phyloP scores from a whole-genome alignment of 768 basidiomycete species.

The Naematelia encephala region DNA sequence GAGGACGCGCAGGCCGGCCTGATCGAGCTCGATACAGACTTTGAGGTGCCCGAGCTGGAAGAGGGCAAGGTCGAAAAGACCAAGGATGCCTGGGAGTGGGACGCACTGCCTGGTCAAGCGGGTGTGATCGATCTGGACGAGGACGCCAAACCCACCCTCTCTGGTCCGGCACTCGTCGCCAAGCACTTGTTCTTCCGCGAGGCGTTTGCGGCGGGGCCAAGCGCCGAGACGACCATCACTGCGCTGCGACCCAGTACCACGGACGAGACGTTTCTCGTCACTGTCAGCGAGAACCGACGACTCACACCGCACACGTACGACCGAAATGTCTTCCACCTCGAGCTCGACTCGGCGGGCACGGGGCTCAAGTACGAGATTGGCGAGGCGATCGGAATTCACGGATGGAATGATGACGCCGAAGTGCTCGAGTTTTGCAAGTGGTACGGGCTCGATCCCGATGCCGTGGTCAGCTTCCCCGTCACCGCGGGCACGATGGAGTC shows the following conservation, averaged over 20 bases:
- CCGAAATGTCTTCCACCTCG: slow-evolving; percentile 98
- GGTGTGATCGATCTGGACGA: slow-evolving; percentile 59
- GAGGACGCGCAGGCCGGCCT: slow-evolving; percentile 66
- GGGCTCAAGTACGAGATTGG: slow-evolving; percentile 93
- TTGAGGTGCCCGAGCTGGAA: slow-evolving; percentile 46
- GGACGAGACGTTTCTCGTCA: slow-evolving; percentile 89
- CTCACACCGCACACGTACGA: slow-evolving; percentile 93
- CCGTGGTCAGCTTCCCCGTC: slow-evolving; percentile 73
- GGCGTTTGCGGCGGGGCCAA: slow-evolving; percentile 58
- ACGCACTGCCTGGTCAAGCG: slow-evolving; percentile 61
- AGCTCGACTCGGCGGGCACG: slow-evolving; percentile 87
- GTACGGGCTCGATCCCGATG: slow-evolving; percentile 81
- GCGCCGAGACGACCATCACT: slow-evolving; percentile 56
- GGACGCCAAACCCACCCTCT: slow-evolving; percentile 71
- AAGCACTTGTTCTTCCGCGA: slow-evolving; percentile 78
- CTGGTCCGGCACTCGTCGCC: slow-evolving; percentile 56
- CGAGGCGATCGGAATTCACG: slow-evolving; percentile 94
- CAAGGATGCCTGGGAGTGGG: slow-evolving; percentile 48
- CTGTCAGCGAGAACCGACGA: slow-evolving; percentile 87
- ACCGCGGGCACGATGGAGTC: slow-evolving; percentile 70
- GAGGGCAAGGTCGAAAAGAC: slow-evolving; percentile 45
- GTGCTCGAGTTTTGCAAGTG: slow-evolving; percentile 83
- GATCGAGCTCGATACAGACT: slow-evolving; percentile 57
- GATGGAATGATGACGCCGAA: slow-evolving; percentile 91
- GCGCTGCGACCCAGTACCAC: slow-evolving; percentile 77